phyloP scores from a whole-genome alignment of 139 green algal species.

The Closterium sp. region DNA sequence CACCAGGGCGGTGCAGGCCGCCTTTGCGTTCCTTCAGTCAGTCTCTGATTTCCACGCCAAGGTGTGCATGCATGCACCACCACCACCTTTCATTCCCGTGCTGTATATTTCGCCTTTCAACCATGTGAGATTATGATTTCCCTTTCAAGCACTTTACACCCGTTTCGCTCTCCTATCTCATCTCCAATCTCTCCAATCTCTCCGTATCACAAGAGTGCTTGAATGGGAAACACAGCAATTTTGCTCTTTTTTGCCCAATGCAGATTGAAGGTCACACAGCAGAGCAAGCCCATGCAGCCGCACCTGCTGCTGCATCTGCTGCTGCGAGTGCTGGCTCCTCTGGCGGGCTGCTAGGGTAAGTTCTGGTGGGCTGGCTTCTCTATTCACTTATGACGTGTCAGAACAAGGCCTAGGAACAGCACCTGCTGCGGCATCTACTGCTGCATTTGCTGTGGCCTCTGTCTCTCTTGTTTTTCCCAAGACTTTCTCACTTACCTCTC shows the following conservation, averaged over 20 bases:
- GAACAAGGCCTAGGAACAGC: too few species aligned
- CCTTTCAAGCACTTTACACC: not conserved
- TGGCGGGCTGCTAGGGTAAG: not conserved
- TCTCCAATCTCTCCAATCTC: too few species aligned
- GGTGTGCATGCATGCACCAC: not conserved
- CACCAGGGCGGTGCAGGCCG: constrained; percentile 50
- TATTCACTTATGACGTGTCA: too few species aligned
- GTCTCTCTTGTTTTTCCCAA: too few species aligned
- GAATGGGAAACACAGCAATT: too few species aligned
- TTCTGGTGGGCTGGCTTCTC: too few species aligned
- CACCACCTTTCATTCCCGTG: not conserved
- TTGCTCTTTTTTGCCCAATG: not conserved
- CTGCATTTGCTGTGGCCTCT: not conserved
- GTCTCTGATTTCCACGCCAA: constrained; percentile 41
- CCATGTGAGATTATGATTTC: not conserved
- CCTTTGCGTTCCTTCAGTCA: constrained; percentile 50
- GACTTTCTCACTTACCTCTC: not conserved
- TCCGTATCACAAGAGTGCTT: too few species aligned
- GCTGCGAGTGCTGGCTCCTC: not conserved
- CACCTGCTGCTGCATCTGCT: not conserved
- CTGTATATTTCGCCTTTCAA: not conserved
- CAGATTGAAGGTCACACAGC: not conserved
- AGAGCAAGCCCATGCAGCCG: not conserved
- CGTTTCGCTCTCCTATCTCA: not conserved
- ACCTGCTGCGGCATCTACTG: not conserved